Percentiles rank a stretch among this genome's conserved stretches.
Conservation (phyloP, 164 flowering plant species). For the Dillenia turbinata region DNA sequence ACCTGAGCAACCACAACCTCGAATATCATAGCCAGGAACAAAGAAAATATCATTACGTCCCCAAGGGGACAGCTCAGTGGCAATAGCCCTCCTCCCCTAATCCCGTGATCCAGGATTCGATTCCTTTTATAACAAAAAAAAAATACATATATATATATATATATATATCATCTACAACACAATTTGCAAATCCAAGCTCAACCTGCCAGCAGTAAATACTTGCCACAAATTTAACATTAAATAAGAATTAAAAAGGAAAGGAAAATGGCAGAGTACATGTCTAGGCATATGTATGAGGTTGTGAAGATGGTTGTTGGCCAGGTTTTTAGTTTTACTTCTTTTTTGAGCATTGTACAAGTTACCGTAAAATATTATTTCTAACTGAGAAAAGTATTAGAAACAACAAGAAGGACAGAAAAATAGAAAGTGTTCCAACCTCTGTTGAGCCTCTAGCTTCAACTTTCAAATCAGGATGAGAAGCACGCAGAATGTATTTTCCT, state of each 20-base stretch:
- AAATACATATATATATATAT: too few relatives aligned
- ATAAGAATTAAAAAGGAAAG: neutral
- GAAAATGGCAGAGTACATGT: neutral
- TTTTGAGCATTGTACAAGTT: too few relatives aligned
- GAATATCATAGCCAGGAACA: slow-evolving; percentile 80
- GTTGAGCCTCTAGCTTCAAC: slow-evolving; percentile 72
- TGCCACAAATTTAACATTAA: neutral
- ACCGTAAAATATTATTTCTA: neutral
- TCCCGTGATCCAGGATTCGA: too few relatives aligned
- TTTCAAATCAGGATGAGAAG: slow-evolving; percentile 67
- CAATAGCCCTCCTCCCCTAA: too few relatives aligned
- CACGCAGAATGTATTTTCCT: slow-evolving; percentile 78
- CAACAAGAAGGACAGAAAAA: neutral
- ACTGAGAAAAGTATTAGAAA: neutral
- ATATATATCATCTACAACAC: slow-evolving; percentile 57
- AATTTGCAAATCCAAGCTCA: slow-evolving; percentile 84
- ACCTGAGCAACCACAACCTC: slow-evolving; percentile 98
- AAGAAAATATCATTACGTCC: too few relatives aligned
- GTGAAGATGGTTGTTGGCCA: too few relatives aligned
- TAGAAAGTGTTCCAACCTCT: slow-evolving; percentile 48
- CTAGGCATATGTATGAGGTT: too few relatives aligned
- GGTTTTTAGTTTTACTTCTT: too few relatives aligned
- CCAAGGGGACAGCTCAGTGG: too few relatives aligned
- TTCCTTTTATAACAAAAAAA: too few relatives aligned
- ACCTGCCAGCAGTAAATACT: slow-evolving; percentile 43